Evolutionary conservation across 345 rosid species (phyloP), one percentile per base, ranked within the genome.

Genomic region (Camelina neglecta): DNA sequence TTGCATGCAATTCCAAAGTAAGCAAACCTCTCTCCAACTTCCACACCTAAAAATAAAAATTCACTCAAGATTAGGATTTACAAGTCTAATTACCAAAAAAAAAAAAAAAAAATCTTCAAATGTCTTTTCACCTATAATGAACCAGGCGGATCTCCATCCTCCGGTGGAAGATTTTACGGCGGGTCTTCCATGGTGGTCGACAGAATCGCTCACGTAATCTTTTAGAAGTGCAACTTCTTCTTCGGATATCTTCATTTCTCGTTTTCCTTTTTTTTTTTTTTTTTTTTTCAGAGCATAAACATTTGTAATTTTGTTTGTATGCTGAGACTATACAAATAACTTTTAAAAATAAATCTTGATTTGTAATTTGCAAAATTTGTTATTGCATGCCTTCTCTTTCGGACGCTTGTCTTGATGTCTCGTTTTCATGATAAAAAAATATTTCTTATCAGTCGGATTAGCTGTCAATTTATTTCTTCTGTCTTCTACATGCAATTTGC

Each of bases 11-110:
- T 80, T 0, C 89, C 87, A 23, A 65, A 80, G 64, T 77, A 81
- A 29, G 85, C 83, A 29, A 85, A 85, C 36, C 86, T 81, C 80
- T 85, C 89, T 8, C 77, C 85, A 7, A 83, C 83, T 76, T 85
- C 89, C 47, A 81, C 86, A 16, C 74, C 85, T 82, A 36, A 36
- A 18, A 10, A 51, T 3, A 5, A 33, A 16, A 11, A 39, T 2
- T 29, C 6, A 49, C 4, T 8, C 0, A 21, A 67, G 6, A 12
- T 33, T 16, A 39, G 5, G 33, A 41, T 12, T 53, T 23, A 54
- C n/a, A 39, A 60, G 71, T n/a, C 16, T 10, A 50, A 10, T 41
- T n/a, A 26, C 12, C 2, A 42, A 20, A 6, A 45, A 57, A 65
- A 20, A 29, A 8, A 15, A 63, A 11, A 8, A 56, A 6, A 55